phyloP scores from a whole-genome alignment of 225 moss, liverwort and hornwort genomes.

The Asterella californica region DNA sequence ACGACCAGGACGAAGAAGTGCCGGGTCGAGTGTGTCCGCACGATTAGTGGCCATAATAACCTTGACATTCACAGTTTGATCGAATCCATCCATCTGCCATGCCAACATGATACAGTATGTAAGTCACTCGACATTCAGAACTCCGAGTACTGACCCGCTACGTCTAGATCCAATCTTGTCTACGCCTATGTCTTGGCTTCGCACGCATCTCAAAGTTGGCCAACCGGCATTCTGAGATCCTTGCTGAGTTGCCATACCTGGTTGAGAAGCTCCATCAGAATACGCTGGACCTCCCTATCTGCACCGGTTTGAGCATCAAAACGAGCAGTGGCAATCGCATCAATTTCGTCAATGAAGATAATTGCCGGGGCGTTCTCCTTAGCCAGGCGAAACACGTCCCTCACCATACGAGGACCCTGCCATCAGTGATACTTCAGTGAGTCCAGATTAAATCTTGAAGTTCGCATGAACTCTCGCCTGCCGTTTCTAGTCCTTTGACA shows the following conservation, averaged over 20 bases:
- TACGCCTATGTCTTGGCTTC: neutral
- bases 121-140: neutral
- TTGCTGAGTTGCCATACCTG: conserved; percentile 45
- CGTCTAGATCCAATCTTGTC: neutral
- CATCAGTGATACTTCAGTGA: neutral
- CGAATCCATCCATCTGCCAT: conserved; percentile 96
- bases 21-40: conserved; percentile 92
- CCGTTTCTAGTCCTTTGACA: no score
- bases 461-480: neutral
- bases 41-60: conserved; percentile 99
- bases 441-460: neutral
- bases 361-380: conserved; percentile 98
- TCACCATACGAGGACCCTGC: conserved; percentile 95
- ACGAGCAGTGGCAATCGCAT: conserved; percentile 94
- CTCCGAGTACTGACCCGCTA: neutral
- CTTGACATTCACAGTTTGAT: conserved; percentile 96
- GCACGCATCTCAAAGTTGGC: neutral
- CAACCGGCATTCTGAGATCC: neutral
- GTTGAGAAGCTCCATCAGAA: conserved; percentile 96
- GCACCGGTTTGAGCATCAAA: conserved; percentile 99
- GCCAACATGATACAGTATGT: conserved; percentile 6
- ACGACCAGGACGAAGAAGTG: conserved; percentile 90
- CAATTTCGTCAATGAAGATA: conserved; percentile 97
- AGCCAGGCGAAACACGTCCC: conserved; percentile 90
- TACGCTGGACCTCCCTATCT: conserved; percentile 94